Percentiles rank a stretch among this genome's conserved stretches.
Evolutionary conservation across 805 yeast species (phyloP).

Genomic region (Candida lessepsii): DNA sequence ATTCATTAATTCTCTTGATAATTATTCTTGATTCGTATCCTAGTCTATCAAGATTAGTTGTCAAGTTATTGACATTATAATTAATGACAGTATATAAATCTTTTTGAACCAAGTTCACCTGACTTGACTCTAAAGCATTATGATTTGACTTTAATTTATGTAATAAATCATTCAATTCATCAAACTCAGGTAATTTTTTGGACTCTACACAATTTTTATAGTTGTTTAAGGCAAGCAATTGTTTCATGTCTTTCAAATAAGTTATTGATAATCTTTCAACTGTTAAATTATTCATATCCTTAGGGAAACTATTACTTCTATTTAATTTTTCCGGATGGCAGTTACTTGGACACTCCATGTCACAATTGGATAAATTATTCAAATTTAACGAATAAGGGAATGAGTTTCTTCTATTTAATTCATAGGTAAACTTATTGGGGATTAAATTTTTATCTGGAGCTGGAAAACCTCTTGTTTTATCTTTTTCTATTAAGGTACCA

Average conservation of each 20-base stretch:
- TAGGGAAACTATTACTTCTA: constrained; percentile 11
- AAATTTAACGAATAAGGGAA: constrained; percentile 24
- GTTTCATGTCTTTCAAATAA: constrained; percentile 12
- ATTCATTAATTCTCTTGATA: constrained; percentile 38
- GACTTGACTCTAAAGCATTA: constrained; percentile 24
- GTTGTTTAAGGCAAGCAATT: constrained; percentile 22
- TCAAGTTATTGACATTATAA: constrained; percentile 28
- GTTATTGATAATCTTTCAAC: constrained; percentile 9
- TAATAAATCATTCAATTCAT: constrained; percentile 31
- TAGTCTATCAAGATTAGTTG: constrained; percentile 36
- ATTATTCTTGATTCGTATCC: constrained; percentile 42
- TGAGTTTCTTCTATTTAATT: constrained; percentile 35
- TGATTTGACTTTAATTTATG: constrained; percentile 26
- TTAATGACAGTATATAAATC: constrained; percentile 30
- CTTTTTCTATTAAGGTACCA: background rate
- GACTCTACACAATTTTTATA: constrained; percentile 14
- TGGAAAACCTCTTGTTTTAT: background rate
- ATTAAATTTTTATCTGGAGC: background rate
- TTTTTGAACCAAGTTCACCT: constrained; percentile 26
- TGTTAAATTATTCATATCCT: constrained; percentile 1
- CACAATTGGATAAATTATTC: constrained; percentile 13
- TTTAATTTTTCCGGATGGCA: background rate
- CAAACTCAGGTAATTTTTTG: constrained; percentile 20
- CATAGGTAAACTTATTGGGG: background rate
- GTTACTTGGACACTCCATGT: background rate